phyloP scores from a whole-genome alignment of 2,329 filamentous ascomycete species.

The Nigrospora sphaerica region DNA sequence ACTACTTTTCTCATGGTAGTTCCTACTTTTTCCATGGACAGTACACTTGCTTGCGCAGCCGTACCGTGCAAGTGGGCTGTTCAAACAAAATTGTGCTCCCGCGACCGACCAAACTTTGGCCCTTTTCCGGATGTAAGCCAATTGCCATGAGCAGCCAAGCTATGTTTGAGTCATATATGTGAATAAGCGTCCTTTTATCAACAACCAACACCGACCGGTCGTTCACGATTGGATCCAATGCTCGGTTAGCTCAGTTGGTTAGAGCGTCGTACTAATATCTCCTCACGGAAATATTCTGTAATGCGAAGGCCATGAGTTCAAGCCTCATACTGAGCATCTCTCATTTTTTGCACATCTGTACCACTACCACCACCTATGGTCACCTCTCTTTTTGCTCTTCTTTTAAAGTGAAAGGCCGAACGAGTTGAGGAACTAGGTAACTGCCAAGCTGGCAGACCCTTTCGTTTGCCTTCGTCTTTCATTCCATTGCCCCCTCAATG shows the following conservation, averaged over 20 bases:
- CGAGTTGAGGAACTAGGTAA: background rate
- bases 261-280: conserved; percentile 4
- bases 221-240: background rate
- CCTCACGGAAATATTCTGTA: background rate
- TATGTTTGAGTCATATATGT: background rate
- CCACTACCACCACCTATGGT: too few species aligned
- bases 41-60: too few species aligned
- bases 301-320: conserved; percentile 4
- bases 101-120: too few species aligned
- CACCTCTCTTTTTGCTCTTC: too few species aligned
- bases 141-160: background rate
- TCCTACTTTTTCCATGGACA: too few species aligned
- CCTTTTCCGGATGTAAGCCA: too few species aligned
- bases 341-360: background rate
- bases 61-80: too few species aligned
- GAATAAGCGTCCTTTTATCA: background rate
- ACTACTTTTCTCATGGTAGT: too few species aligned
- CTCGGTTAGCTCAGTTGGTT: conserved; percentile 4
- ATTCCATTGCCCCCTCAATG: too few species aligned
- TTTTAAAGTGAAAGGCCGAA: too few species aligned
- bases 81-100: too few species aligned
- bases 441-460: background rate
- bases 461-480: too few species aligned
- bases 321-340: conserved; percentile 2
- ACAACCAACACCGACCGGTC: background rate